Percentiles rank a stretch among this genome's conserved stretches.
These are phyloP conservation scores for Heimioporus sp. DNA, from an alignment of 768 basidiomycete species.

Conservation along the genomic window DNA sequence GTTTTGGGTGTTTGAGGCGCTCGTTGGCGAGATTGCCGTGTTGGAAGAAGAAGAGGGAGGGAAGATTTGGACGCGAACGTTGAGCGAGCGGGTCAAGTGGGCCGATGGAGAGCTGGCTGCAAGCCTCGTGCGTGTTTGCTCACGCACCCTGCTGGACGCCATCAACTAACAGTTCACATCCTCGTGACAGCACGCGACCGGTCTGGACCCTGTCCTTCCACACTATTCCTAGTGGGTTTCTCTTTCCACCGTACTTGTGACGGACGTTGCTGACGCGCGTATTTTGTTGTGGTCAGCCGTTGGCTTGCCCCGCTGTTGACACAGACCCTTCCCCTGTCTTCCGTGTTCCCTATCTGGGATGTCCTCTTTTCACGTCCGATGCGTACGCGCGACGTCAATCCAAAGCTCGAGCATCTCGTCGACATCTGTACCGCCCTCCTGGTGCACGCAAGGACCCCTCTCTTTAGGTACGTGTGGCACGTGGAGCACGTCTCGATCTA, in stretches of 20 bases:
- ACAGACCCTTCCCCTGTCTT: slow-evolving; percentile 66
- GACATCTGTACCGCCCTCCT: slow-evolving; percentile 73
- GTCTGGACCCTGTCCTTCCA: slow-evolving; percentile 67
- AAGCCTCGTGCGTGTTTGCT: slow-evolving; percentile 45
- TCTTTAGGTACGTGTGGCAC: slow-evolving; percentile 48
- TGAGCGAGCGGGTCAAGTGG: slow-evolving; percentile 59
- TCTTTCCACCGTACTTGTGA: not conserved
- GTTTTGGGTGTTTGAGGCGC: slow-evolving; percentile 78
- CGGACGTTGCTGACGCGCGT: not conserved
- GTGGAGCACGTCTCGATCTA: not conserved
- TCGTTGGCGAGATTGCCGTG: slow-evolving; percentile 71
- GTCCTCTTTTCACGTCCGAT: slow-evolving; percentile 59
- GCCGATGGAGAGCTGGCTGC: slow-evolving; percentile 61
- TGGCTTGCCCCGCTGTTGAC: slow-evolving; percentile 74
- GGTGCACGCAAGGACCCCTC: slow-evolving; percentile 49
- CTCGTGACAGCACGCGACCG: slow-evolving; percentile 49
- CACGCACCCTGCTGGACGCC: not conserved
- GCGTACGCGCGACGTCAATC: slow-evolving; percentile 49
- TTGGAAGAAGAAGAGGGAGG: slow-evolving; percentile 68
- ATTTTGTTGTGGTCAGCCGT: slow-evolving; percentile 41
- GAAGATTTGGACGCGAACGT: slow-evolving; percentile 57
- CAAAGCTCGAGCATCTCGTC: slow-evolving; percentile 67
- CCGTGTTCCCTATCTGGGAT: slow-evolving; percentile 68
- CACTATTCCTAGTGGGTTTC: slow-evolving; percentile 76
- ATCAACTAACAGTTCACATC: not conserved